Evolutionary conservation across 768 basidiomycete genomes (phyloP), one percentile per base, ranked within the genome.

Genomic region (Stropharia rugosoannulata): DNA sequence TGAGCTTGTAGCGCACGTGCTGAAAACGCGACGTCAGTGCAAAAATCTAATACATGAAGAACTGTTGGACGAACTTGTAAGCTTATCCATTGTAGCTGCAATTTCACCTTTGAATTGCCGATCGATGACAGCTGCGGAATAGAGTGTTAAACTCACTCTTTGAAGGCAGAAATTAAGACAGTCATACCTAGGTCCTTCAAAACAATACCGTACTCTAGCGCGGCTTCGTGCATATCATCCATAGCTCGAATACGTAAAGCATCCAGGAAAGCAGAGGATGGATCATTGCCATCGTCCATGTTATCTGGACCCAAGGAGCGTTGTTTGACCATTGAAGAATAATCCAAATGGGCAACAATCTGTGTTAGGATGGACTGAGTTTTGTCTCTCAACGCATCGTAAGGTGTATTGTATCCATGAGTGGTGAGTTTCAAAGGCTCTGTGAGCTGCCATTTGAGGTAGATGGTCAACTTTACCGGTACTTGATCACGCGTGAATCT

Each of bases 21-120:
- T 63, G 62, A 60, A 63, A 19, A 40, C 36, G 18, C 18, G 15
- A 41, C 39, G 51, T 42, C 64, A 53, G 63, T 62, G 15, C 25
- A 54, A 13, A 19, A 36, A 3, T 15, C 38, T 13, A 10, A 12
- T 29, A 12, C 18, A 2, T 48, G n/a, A 6, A 38, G 25, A 5
- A 16, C 27, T 10, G 4, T 19, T 22, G 15, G n/a, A 56, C 67
- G 60, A 52, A 73, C 70, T 75, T 4, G 89, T 93, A 51, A 92
- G 76, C 65, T 90, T 89, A 65, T 92, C 87, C 90, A 92, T 93
- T 1, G 89, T 90, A 25, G 80, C 73, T 1, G 89, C 91, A 60
- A 92, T 91, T 64, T 93, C 90, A 56, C 90, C 90, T 75, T 93
- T 93, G 77, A 93, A 93, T 62, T 92, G 87, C 29, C 91, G 77